Conservation (phyloP, 2,329 filamentous ascomycete species). For the Diaporthe citriasiana region DNA sequence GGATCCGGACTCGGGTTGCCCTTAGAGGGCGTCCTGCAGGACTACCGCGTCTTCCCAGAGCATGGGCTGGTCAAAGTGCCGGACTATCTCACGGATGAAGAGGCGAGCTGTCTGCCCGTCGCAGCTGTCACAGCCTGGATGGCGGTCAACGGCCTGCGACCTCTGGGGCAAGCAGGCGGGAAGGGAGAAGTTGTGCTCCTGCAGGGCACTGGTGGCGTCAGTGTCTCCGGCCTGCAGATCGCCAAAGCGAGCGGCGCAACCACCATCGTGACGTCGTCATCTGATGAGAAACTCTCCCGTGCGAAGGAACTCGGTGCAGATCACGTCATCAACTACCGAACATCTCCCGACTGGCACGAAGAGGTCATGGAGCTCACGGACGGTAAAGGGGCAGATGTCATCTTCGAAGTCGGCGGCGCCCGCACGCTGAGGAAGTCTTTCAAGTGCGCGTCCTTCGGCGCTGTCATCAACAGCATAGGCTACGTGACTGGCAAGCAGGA, state of each 20-base stretch:
- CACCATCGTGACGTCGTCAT: slow-evolving; percentile 68
- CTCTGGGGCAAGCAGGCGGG: slow-evolving; percentile 64
- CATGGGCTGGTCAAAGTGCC: slow-evolving; percentile 69
- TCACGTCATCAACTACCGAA: slow-evolving; percentile 67
- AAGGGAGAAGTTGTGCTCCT: slow-evolving; percentile 62
- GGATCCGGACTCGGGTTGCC: slow-evolving; percentile 72
- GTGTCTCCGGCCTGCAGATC: slow-evolving; percentile 66
- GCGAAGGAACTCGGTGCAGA: slow-evolving; percentile 66
- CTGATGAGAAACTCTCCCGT: slow-evolving; percentile 63
- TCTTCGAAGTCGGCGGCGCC: slow-evolving; percentile 69
- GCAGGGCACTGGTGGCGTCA: slow-evolving; percentile 69
- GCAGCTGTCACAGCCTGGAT: slow-evolving; percentile 76
- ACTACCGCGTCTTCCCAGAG: slow-evolving; percentile 72
- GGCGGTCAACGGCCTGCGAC: slow-evolving; percentile 72
- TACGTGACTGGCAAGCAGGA: slow-evolving; percentile 64
- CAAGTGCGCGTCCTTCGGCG: slow-evolving; percentile 67
- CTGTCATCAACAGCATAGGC: slow-evolving; percentile 62
- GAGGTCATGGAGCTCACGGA: slow-evolving; percentile 61
- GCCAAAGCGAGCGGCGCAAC: slow-evolving; percentile 65
- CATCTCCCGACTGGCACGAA: slow-evolving; percentile 65
- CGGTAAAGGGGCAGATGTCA: slow-evolving; percentile 64
- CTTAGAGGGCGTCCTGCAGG: slow-evolving; percentile 68
- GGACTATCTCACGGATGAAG: slow-evolving; percentile 69
- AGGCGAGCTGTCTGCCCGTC: slow-evolving; percentile 73
- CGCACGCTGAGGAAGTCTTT: slow-evolving; percentile 67